Base-by-base conservation (phyloP, 164 flowering plant genomes). In the Akebia trifoliata region DNA sequence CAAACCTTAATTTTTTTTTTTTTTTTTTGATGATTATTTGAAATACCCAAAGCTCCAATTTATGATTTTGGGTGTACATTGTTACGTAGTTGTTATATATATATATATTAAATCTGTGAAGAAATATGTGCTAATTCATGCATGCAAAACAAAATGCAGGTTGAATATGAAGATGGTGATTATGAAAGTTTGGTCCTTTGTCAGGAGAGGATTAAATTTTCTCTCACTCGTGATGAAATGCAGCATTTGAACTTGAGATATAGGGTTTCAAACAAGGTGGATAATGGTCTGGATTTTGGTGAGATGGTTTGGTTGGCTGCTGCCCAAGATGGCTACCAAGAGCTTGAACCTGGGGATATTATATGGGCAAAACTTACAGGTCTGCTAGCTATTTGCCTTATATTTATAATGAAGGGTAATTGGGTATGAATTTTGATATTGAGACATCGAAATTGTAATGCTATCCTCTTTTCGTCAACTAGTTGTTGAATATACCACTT, bases 351-450 rank as follows among this genome's bases (percentile, higher is more conserved):
- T 48, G 96, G 96, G 67, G 97, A 93, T 69, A 75, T 86, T 38
- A 76, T 93, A 29, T 93, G 99, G 99, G 99, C 96, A 6, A 93
- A 90, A 69, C 85, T 93, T 61, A 76, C 96, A 61, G 99, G 99
- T 93, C 26, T 59, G 74, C 61, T 21, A 3, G 34, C 18, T 38
- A 26, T 48, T 26, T 21, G 14, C 10, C 34, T 35, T 56, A 20
- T 4, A 18, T 60, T 15, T 49, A 30, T 37, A 26, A 5, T 26
- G n/a, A 34, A 20, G 34, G 15, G 35, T 26, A 28, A 17, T n/a
- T 11, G 32, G 34, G 10, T 34, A 12, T n/a, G 1, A 21, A 34
- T 57, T 45, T 39, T 6, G 52, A 57, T n/a, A 15, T 51, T 18
- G 22, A 2, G 64, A 25, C 21, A 54, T 2, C 3, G 18, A 54